These are phyloP conservation scores for Ailanthus altissimus DNA, from an alignment of 345 rosid species.

Conservation along the genomic window DNA sequence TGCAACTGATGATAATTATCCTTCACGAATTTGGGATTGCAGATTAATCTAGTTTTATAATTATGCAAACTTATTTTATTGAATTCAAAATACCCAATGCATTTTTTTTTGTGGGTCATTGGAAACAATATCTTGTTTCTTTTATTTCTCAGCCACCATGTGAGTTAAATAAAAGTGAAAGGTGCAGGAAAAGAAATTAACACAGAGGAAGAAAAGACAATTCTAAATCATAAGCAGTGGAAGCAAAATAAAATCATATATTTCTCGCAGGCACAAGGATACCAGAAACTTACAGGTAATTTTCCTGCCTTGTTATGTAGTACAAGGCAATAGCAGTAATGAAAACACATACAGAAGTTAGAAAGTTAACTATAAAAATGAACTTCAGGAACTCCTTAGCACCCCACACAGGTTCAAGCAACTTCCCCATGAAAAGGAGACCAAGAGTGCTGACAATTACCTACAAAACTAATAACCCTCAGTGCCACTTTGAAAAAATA, in stretches of 20 bases:
- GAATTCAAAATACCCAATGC: constrained; percentile 1
- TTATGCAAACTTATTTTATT: neutral
- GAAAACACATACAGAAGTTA: constrained; percentile 79
- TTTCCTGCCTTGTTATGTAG: constrained; percentile 74
- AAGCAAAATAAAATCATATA: constrained; percentile 14
- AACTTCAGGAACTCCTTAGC: constrained; percentile 95
- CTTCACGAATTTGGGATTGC: neutral
- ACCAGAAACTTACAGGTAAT: constrained; percentile 70
- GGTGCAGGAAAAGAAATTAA: neutral
- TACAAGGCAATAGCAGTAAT: constrained; percentile 83
- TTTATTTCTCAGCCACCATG: neutral
- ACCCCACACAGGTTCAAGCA: constrained; percentile 98
- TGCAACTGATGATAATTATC: neutral
- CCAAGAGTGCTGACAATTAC: constrained; percentile 67
- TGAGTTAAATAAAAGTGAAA: neutral
- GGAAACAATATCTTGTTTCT: neutral
- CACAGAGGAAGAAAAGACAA: neutral
- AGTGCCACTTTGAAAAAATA: constrained; percentile 14
- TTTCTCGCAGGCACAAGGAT: constrained; percentile 9
- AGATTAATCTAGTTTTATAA: constrained; percentile 5
- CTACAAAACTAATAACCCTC: constrained; percentile 38
- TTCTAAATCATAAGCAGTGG: neutral
- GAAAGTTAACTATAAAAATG: constrained; percentile 76
- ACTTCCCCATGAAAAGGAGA: constrained; percentile 89
- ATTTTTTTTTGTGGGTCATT: constrained; percentile 1